Conservation (phyloP, 2,329 filamentous ascomycete species). For the Arthrocladium fulminans region DNA sequence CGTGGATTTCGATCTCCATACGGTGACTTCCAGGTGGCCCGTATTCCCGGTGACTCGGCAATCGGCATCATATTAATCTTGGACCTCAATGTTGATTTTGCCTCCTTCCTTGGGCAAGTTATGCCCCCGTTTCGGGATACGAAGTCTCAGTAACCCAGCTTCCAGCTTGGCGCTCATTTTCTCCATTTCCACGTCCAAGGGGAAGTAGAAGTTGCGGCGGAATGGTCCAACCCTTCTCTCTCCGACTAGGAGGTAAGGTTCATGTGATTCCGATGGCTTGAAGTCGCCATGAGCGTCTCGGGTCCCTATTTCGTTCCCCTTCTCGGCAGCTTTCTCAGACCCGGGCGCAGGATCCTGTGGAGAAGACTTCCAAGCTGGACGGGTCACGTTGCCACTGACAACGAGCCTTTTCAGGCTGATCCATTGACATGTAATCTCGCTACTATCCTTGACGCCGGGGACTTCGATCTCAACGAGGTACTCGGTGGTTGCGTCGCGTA, state of each 20-base stretch:
- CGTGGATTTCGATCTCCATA: too few relatives aligned
- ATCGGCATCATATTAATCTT: too few relatives aligned
- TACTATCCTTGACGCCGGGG: slow-evolving; percentile 16
- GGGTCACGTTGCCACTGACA: slow-evolving; percentile 13
- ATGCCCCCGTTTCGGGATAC: slow-evolving; percentile 15
- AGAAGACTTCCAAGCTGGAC: slow-evolving; percentile 7
- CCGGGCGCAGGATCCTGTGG: too few relatives aligned
- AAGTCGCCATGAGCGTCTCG: not conserved
- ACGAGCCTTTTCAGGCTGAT: slow-evolving; percentile 16
- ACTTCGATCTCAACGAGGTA: slow-evolving; percentile 19
- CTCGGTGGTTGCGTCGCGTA: slow-evolving; percentile 16
- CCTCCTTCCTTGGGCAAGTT: slow-evolving; percentile 12
- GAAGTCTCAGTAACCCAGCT: slow-evolving; percentile 16
- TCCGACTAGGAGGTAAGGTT: slow-evolving; percentile 11
- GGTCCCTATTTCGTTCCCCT: not conserved
- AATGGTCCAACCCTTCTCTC: slow-evolving; percentile 17
- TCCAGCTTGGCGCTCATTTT: slow-evolving; percentile 17
- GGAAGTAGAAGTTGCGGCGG: slow-evolving; percentile 18
- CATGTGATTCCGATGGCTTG: not conserved
- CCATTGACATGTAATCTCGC: slow-evolving; percentile 17
- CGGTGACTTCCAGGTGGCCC: too few relatives aligned
- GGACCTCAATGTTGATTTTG: slow-evolving; percentile 14
- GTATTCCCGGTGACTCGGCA: too few relatives aligned
- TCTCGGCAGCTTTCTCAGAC: not conserved
- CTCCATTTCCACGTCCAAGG: slow-evolving; percentile 19